These are phyloP conservation scores for Candida manassasensis DNA, from an alignment of 805 yeast species.

Conservation along the genomic window DNA sequence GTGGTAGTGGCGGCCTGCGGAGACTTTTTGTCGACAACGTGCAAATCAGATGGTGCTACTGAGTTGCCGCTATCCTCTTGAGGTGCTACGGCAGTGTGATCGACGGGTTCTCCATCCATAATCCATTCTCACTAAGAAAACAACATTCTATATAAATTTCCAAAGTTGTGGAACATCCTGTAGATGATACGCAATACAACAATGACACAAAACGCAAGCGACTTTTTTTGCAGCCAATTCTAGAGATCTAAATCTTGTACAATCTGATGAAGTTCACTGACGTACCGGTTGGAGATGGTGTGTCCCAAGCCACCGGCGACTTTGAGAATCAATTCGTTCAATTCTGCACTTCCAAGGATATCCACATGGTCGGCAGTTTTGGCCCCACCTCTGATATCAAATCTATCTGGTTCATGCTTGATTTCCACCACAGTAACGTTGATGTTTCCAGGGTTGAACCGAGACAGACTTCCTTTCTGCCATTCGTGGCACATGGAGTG, in stretches of 20 bases:
- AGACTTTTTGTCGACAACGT: no score
- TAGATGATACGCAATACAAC: no score
- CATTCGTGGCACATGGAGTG: slow-evolving; percentile 91
- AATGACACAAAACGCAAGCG: no score
- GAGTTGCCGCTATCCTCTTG: no score
- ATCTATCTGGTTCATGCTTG: slow-evolving; percentile 87
- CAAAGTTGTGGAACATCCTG: no score
- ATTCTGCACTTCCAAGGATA: slow-evolving; percentile 85
- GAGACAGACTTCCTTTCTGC: slow-evolving; percentile 57
- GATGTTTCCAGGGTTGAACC: slow-evolving; percentile 75
- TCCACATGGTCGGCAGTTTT: slow-evolving; percentile 98
- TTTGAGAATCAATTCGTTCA: slow-evolving; percentile 77
- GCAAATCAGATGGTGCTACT: no score
- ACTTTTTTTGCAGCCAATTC: slow-evolving; percentile 2
- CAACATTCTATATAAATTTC: no score
- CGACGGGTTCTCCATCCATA: no score
- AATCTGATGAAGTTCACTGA: slow-evolving; percentile 60
- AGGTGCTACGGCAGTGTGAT: no score
- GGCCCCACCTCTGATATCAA: slow-evolving; percentile 95
- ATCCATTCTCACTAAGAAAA: no score
- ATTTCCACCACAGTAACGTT: slow-evolving; percentile 82
- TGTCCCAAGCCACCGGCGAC: slow-evolving; percentile 83
- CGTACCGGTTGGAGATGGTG: slow-evolving; percentile 52
- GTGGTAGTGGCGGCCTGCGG: no score
- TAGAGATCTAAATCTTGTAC: slow-evolving; percentile 50